phyloP scores from a whole-genome alignment of 768 basidiomycete species.

The Chiua virens region DNA sequence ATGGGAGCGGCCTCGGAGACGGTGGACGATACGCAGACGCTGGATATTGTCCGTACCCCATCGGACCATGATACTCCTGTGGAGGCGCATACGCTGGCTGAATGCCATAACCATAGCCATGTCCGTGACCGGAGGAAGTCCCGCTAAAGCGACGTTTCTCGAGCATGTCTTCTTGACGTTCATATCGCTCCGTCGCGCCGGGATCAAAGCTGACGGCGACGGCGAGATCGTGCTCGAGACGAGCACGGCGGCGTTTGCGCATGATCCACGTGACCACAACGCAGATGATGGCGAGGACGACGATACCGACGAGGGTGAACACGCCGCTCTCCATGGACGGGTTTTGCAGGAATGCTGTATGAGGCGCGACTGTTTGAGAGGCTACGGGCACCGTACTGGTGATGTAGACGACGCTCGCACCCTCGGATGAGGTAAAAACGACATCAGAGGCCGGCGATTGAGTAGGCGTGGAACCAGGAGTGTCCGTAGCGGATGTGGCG shows the following conservation, averaged over 20 bases:
- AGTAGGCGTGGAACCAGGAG: conserved; percentile 14
- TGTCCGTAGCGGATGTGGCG: conserved; percentile 9
- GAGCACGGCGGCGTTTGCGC: conserved; percentile 47
- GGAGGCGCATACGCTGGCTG: conserved; percentile 20
- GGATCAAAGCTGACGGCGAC: conserved; percentile 58
- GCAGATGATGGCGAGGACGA: conserved; percentile 47
- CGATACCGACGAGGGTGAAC: conserved; percentile 52
- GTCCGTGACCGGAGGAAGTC: conserved; percentile 26
- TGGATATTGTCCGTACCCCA: conserved; percentile 25
- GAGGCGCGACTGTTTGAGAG: conserved; percentile 19
- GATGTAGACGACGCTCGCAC: conserved; percentile 29
- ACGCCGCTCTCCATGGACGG: conserved; percentile 62
- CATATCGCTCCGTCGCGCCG: conserved; percentile 27
- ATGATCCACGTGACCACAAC: conserved; percentile 44
- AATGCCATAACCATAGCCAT: conserved; percentile 22
- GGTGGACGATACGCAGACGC: conserved; percentile 1
- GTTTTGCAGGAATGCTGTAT: conserved; percentile 58
- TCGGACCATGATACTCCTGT: conserved; percentile 19
- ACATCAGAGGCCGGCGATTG: conserved; percentile 9
- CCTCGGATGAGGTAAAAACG: conserved; percentile 25
- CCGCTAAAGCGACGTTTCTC: conserved; percentile 25
- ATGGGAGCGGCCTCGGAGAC: conserved; percentile 8
- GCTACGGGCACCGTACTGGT: conserved; percentile 30
- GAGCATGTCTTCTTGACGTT: conserved; percentile 15
- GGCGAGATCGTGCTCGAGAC: conserved; percentile 33